Evolutionary conservation across 768 basidiomycete species (phyloP), one percentile per base, ranked within the genome.

Genomic region (Tulasnella sp.): DNA sequence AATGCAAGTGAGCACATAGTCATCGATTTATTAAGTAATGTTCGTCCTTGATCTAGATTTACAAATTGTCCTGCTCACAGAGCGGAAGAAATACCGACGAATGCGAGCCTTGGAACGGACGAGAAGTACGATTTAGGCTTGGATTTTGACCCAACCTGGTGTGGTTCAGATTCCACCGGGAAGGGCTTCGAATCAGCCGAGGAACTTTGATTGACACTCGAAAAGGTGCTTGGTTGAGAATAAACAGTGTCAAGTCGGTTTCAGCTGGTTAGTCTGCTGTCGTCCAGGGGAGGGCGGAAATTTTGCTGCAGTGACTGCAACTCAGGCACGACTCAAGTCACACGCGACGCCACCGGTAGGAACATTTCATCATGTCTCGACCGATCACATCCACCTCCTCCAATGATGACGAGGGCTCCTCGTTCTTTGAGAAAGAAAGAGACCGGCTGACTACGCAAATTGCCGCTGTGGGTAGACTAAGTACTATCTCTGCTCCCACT

Each of bases 401-500:
- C 29, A 65, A 65, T 26, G 78, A 82, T 34, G 81, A 82, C 37
- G 81, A 83, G 26, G 52, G 52, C n/a, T 75, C 73, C 34, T 79
- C 86, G 0, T 93, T 90, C 80, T 94, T 94, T 72, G 90, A 93
- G 41, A 85, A 85, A 73, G 92, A 95, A 77, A 87, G 92, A 75
- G 89, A 93, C 72, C 84, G 85, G 69, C 83, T 95, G 44, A 83
- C 90, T 6, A 81, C 84, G 65, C 91, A 94, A 73, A 92, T 94
- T 73, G 88, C 89, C 32, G 81, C 86, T 32, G 92, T 94, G 77
- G 77, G 84, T 77, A 26, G 22, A 0, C 36, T 35, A 39, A 2
- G 5, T 62, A 6, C 4, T 40, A 17, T 17, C 62, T 67, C 29
- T 35, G 52, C 17, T 72, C 29, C 65, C n/a, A 8, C 64, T 35